A percentile compares a stretch with the other conserved stretches of the same genome.
phyloP scores from a whole-genome alignment of 2,329 filamentous ascomycete genomes.

The Phaeosphaeriaceae sp. region DNA sequence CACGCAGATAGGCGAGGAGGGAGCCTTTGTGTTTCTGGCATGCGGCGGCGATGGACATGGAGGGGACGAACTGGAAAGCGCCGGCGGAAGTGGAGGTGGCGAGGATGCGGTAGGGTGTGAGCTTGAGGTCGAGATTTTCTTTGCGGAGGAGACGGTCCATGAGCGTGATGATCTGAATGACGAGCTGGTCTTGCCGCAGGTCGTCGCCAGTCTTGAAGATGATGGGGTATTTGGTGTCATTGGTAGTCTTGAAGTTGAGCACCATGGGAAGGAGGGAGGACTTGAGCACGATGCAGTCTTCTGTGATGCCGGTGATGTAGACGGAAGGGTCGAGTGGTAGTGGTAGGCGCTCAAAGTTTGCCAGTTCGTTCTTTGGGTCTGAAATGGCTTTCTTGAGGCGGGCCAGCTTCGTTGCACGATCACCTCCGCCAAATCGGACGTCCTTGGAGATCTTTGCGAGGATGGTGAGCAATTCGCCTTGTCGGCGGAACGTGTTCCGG shows the following conservation, averaged over 20 bases:
- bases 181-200: slow-evolving; percentile 92
- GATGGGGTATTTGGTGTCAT: slow-evolving; percentile 82
- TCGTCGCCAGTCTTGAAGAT: slow-evolving; percentile 98
- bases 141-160: slow-evolving; percentile 97
- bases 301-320: slow-evolving; percentile 79
- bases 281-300: slow-evolving; percentile 92
- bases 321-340: slow-evolving; percentile 88
- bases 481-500: slow-evolving; percentile 78
- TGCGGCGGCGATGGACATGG: slow-evolving; percentile 82
- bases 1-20: slow-evolving; percentile 81
- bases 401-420: slow-evolving; percentile 81
- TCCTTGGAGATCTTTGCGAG: slow-evolving; percentile 89
- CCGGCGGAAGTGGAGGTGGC: slow-evolving; percentile 90
- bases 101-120: slow-evolving; percentile 95
- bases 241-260: slow-evolving; percentile 84
- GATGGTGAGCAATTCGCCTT: slow-evolving; percentile 88
- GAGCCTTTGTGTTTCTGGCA: slow-evolving; percentile 82
- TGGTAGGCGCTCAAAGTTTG: slow-evolving; percentile 82
- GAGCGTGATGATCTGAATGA: slow-evolving; percentile 95
- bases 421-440: slow-evolving; percentile 80
- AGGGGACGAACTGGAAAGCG: slow-evolving; percentile 91
- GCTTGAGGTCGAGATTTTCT: slow-evolving; percentile 92
- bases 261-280: slow-evolving; percentile 92
- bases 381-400: slow-evolving; percentile 83
- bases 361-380: slow-evolving; percentile 89